These are phyloP conservation scores for Dryas alaskensis DNA, from an alignment of 306 rosid genomes.

Conservation along the genomic window DNA sequence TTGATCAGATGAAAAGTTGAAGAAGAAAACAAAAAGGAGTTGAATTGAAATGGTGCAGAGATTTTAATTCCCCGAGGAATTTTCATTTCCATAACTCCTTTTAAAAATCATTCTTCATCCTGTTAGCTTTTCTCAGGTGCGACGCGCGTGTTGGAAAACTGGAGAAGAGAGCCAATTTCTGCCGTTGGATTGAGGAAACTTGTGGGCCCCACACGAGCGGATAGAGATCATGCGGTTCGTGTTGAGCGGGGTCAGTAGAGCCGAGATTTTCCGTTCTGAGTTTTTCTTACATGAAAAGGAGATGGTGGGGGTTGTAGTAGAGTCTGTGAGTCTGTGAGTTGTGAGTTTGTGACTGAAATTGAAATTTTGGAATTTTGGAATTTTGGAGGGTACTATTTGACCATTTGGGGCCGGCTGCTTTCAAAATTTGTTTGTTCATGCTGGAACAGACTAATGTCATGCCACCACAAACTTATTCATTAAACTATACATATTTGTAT, in stretches of 20 bases:
- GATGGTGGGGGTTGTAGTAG: background rate
- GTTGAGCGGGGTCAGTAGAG: too few relatives aligned
- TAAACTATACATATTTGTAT: too few relatives aligned
- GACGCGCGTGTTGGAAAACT: background rate
- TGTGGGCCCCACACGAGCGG: background rate
- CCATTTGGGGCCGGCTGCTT: background rate
- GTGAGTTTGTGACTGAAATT: background rate
- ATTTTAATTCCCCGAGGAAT: background rate
- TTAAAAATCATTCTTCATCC: background rate
- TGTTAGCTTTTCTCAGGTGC: background rate
- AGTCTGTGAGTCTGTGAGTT: too few relatives aligned
- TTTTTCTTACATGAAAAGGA: background rate
- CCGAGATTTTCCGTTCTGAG: background rate
- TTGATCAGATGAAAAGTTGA: background rate
- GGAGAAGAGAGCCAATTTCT: background rate
- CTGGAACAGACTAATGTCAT: too few relatives aligned
- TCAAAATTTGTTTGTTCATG: background rate
- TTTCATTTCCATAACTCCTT: background rate
- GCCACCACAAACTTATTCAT: too few relatives aligned
- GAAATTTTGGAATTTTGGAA: background rate
- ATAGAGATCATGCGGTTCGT: background rate
- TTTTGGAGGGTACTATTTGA: background rate
- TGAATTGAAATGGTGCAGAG: background rate
- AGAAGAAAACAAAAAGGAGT: background rate
- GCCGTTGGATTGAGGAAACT: background rate